Evolutionary conservation across 2,329 filamentous ascomycete genomes (phyloP).

Genomic region (Aureobasidium sp.): DNA sequence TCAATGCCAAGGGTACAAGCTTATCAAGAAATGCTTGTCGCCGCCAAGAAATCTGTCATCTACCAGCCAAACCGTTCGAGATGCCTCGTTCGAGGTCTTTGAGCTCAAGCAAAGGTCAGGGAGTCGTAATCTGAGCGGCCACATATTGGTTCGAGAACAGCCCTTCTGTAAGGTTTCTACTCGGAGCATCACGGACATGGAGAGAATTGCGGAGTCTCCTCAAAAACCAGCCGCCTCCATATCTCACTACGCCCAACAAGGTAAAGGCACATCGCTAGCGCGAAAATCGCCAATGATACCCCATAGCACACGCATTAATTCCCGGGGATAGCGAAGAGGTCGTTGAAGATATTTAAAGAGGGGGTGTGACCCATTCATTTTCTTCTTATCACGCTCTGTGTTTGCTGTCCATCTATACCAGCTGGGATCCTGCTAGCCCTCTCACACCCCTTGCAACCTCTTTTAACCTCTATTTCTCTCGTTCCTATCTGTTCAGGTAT

Average conservation of each 20-base stretch:
- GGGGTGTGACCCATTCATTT: not conserved
- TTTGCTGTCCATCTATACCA: not conserved
- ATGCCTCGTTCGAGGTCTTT: not conserved
- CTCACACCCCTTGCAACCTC: not conserved
- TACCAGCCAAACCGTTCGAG: not conserved
- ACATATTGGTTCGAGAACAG: not conserved
- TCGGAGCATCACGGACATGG: not conserved
- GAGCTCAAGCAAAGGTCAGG: too few species aligned
- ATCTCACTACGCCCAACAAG: not conserved
- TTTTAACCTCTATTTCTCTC: not conserved
- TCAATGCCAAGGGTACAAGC: not conserved
- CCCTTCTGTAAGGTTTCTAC: not conserved
- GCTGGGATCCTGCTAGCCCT: not conserved
- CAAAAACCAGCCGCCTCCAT: not conserved
- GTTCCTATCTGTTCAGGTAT: not conserved
- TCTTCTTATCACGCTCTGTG: not conserved
- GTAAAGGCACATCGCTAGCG: not conserved
- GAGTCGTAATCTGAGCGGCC: not conserved
- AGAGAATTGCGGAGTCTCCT: not conserved
- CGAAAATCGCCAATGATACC: not conserved
- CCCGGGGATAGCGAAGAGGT: not conserved
- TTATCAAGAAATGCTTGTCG: not conserved
- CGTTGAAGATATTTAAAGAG: not conserved
- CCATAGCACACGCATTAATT: not conserved
- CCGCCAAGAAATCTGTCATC: not conserved